Conservation (phyloP, 768 basidiomycete species). For the Amanita pseudoporphyria region DNA sequence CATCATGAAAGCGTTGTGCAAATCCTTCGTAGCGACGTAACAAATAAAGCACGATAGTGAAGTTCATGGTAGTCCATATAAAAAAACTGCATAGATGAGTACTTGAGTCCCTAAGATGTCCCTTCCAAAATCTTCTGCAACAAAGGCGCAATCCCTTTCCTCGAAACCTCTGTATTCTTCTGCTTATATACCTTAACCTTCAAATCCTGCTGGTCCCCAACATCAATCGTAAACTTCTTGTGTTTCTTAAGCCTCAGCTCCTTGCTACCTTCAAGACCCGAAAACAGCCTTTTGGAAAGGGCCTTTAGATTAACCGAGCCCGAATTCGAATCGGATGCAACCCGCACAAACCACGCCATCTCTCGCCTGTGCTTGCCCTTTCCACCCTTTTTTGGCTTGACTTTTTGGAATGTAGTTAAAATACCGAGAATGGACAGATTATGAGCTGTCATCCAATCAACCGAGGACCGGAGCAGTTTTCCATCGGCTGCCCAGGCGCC, state of each 20-base stretch:
- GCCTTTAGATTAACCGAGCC: slow-evolving; percentile 24
- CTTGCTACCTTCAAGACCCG: slow-evolving; percentile 46
- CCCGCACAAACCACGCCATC: slow-evolving; percentile 50
- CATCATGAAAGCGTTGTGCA: neutral
- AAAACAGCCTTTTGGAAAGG: slow-evolving; percentile 41
- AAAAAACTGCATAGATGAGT: no score
- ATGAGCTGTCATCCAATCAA: slow-evolving; percentile 58
- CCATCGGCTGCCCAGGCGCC: slow-evolving; percentile 28
- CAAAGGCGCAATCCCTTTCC: slow-evolving; percentile 61
- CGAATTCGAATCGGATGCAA: slow-evolving; percentile 5
- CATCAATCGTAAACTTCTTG: slow-evolving; percentile 30
- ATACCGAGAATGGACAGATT: slow-evolving; percentile 65
- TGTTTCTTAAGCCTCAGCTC: slow-evolving; percentile 44
- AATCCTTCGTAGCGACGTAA: no score
- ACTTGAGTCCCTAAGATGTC: no score
- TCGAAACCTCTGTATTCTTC: slow-evolving; percentile 48
- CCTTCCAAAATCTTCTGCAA: slow-evolving; percentile 50
- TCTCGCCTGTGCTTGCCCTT: slow-evolving; percentile 57
- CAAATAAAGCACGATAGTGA: no score
- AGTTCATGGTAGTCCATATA: neutral
- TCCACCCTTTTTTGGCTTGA: slow-evolving; percentile 27
- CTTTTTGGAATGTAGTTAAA: slow-evolving; percentile 54
- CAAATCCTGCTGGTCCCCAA: slow-evolving; percentile 21
- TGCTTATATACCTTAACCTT: slow-evolving; percentile 54
- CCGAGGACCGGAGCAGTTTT: slow-evolving; percentile 26